Evolutionary conservation across 75 land plant species (phyloP), one percentile per base, ranked within the genome.

Genomic region (Sequoiadendron giganteum): DNA sequence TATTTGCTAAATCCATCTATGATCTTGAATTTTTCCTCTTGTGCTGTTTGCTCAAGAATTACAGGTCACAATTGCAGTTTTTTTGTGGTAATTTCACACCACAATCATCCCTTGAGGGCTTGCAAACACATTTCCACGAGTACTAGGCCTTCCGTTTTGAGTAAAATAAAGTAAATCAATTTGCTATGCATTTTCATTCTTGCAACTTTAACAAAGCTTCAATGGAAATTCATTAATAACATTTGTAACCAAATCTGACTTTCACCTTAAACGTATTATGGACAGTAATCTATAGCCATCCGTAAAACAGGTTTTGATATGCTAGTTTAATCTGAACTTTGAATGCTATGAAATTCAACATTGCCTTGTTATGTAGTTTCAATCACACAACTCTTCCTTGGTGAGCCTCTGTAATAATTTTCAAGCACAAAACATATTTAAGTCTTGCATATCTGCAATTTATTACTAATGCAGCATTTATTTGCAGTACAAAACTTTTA

Each of bases 401-500:
- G 76, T 75, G 77, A 75, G 70, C 70, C 10, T 34, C 34, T 32
- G 38, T 39, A 11, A 3, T 75, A 13, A 32, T 75, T 32, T 34
- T 72, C 34, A 58, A 58, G 65, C 5, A 18, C 25, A 65, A 65
- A 25, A 6, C 8, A 25, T 65, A 65, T 65, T 65, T 25, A 65
- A 34, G 38, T 75, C 38, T 32, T 75, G 77, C 77, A 75, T 75
- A 65, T 65, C 70, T 61, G n/a, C 16, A 80, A 80, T 80, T 80
- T 80, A 38, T 80, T 40, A 65, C 70, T 7, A 65, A 65, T 72
- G 45, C 11, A 16, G 8, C 28, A 25, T 86, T 25, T 86, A 61
- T 45, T 19, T 94, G 92, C 97, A 97, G 96, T 98, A 98, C 87
- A 79, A 79, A 88, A 90, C 96, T 25, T 98, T 98, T 79, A 93